Evolutionary conservation across 805 yeast species (phyloP), one percentile per base, ranked within the genome.

Genomic region (Candida loeiensis): DNA sequence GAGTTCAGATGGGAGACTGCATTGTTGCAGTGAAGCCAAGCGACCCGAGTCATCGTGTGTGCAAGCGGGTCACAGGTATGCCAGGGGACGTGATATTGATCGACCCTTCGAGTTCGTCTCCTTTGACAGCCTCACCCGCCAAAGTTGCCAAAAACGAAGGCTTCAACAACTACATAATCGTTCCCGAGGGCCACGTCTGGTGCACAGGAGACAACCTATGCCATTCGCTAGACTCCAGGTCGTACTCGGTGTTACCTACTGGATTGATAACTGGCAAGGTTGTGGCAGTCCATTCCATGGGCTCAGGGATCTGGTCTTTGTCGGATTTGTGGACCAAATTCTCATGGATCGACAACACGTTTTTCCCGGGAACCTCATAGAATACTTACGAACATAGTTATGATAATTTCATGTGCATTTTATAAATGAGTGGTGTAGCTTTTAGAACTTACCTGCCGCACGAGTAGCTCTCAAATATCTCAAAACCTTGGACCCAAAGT

Each of bases 111-210:
- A 69, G 75, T 42, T 65, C 76, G 13, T 66, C 79, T 6, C 54
- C 59, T 28, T 49, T 76, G 22, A 63, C 73, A 6, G 59, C 64
- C 41, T 47, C 56, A 6, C 51, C 61, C 2, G 29, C 49, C 2
- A 59, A 60, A 35, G 46, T 50, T 5, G 44, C 54, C 1, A 50
- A 46, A 20, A 57, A 68, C 40, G 74, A 70, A 45, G 74, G 72
- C 6, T 69, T 56, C 47, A 70, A 76, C 53, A 74, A 77, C 41
- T 87, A 70, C 58, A 80, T 91, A 6, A 71, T 67, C 41, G 90
- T 93, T 0, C 99, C 99, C 1, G 78, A 81, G 49, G 99, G 99
- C 2, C 99, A 93, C 61, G 85, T 87, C 35, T 93, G 98, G 98
- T 82, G 90, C 3, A 88, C 97, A 0, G 99, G 99, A 2, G 99